A percentile compares a stretch with the other conserved stretches of the same genome.
These are phyloP conservation scores for Galerina sulciceps DNA, from an alignment of 768 basidiomycete species.

Conservation along the genomic window DNA sequence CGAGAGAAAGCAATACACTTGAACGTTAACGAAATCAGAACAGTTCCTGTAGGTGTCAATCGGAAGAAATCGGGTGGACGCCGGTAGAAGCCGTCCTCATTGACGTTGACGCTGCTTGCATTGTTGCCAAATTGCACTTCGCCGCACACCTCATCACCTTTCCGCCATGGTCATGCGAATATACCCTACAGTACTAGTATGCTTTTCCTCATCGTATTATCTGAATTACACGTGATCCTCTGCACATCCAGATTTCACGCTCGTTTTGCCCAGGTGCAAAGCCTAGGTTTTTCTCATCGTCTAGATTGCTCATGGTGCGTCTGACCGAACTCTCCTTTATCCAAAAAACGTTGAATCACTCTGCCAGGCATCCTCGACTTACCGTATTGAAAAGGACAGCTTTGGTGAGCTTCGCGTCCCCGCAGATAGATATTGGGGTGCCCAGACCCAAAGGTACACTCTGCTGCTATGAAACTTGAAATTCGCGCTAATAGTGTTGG, in stretches of 20 bases:
- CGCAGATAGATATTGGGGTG: conserved; percentile 88
- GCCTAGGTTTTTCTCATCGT: conserved; percentile 37
- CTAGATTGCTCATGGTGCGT: conserved; percentile 33
- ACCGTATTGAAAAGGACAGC: conserved; percentile 88
- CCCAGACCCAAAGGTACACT: conserved; percentile 89
- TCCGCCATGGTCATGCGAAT: conserved; percentile 22
- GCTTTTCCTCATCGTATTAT: conserved; percentile 6
- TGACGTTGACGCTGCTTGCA: background rate
- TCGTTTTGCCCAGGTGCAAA: conserved; percentile 18
- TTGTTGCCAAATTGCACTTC: background rate
- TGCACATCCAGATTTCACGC: conserved; percentile 27
- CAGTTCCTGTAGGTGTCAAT: too few species aligned
- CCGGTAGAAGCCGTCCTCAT: background rate
- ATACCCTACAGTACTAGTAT: conserved; percentile 17
- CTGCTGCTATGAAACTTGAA: background rate
- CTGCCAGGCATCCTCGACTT: conserved; percentile 49
- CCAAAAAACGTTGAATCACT: background rate
- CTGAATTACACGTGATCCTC: conserved; percentile 35
- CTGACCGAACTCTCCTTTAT: background rate
- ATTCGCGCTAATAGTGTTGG: background rate
- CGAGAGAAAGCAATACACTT: too few species aligned
- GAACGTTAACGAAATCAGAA: too few species aligned
- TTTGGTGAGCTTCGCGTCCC: conserved; percentile 93
- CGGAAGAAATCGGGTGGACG: conserved; percentile 19
- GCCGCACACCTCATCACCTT: background rate